Percentiles rank a stretch among this genome's conserved stretches.
Conservation (phyloP, 2,329 filamentous ascomycete genomes). For the Ophiostoma sp. region DNA sequence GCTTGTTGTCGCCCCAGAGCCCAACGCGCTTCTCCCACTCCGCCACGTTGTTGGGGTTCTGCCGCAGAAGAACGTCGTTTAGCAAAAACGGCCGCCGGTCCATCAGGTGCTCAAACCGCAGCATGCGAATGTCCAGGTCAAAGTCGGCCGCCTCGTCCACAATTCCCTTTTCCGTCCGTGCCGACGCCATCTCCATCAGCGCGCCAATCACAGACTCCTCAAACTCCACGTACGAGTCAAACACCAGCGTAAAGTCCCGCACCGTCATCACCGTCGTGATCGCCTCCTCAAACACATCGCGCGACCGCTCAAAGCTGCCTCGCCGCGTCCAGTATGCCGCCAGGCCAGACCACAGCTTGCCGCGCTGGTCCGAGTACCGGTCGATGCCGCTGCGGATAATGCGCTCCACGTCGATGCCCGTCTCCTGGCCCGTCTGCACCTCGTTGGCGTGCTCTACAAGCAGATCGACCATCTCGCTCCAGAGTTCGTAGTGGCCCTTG, state of each 20-base stretch:
- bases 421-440: slow-evolving; percentile 72
- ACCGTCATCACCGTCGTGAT: slow-evolving; percentile 99
- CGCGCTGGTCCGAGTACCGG: slow-evolving; percentile 86
- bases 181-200: slow-evolving; percentile 81
- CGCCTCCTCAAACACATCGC: slow-evolving; percentile 92
- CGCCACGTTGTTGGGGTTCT: slow-evolving; percentile 91
- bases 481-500: slow-evolving; percentile 93
- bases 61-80: slow-evolving; percentile 89
- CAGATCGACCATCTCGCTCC: slow-evolving; percentile 95
- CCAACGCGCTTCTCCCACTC: slow-evolving; percentile 98
- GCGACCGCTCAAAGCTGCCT: slow-evolving; percentile 84
- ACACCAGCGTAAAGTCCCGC: slow-evolving; percentile 91
- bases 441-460: slow-evolving; percentile 86
- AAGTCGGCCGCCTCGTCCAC: slow-evolving; percentile 81
- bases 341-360: slow-evolving; percentile 89
- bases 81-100: slow-evolving; percentile 91
- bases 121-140: slow-evolving; percentile 93
- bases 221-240: slow-evolving; percentile 94
- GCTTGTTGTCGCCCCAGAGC: slow-evolving; percentile 89
- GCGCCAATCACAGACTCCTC: slow-evolving; percentile 92
- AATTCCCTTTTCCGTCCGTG: slow-evolving; percentile 70
- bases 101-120: slow-evolving; percentile 97
- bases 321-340: slow-evolving; percentile 95
- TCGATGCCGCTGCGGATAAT: slow-evolving; percentile 90
- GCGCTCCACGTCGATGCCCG: slow-evolving; percentile 81